Evolutionary conservation across 108 stramenopile species (phyloP).

Genomic region (Cyclotella atomus): DNA sequence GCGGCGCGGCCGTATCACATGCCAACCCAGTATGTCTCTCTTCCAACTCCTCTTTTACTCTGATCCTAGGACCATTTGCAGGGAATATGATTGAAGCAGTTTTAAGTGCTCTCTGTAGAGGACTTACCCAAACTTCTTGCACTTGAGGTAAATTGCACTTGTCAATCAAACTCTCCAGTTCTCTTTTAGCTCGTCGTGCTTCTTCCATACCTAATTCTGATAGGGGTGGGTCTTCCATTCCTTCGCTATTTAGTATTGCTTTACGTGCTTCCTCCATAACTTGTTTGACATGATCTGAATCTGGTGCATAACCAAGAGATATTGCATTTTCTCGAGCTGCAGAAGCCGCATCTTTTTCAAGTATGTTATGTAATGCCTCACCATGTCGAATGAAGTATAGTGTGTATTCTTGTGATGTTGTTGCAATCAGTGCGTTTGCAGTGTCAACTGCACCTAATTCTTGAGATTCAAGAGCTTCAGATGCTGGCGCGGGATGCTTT

Average conservation of each 20-base stretch:
- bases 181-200: conserved; percentile 27
- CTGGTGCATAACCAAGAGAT: conserved; percentile 12
- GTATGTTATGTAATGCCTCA: conserved; percentile 27
- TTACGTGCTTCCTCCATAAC: conserved; percentile 53
- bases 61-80: conserved; percentile 25
- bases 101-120: conserved; percentile 59
- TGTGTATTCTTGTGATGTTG: conserved; percentile 1
- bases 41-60: conserved; percentile 56
- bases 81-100: conserved; percentile 59
- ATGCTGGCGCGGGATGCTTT: neutral
- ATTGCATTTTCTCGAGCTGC: conserved; percentile 2
- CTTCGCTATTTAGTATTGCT: conserved; percentile 39
- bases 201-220: conserved; percentile 53
- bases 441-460: neutral
- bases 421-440: neutral
- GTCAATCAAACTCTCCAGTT: conserved; percentile 36
- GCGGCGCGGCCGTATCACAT: conserved; percentile 46
- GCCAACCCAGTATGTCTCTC: conserved; percentile 61
- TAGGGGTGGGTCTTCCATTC: conserved; percentile 58
- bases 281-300: conserved; percentile 12
- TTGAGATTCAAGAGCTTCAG: neutral
- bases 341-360: conserved; percentile 22
- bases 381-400: conserved; percentile 40
- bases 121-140: conserved; percentile 60
- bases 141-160: conserved; percentile 39